Evolutionary conservation across 768 basidiomycete genomes (phyloP), one percentile per base, ranked within the genome.

Genomic region (Collybia sp.): DNA sequence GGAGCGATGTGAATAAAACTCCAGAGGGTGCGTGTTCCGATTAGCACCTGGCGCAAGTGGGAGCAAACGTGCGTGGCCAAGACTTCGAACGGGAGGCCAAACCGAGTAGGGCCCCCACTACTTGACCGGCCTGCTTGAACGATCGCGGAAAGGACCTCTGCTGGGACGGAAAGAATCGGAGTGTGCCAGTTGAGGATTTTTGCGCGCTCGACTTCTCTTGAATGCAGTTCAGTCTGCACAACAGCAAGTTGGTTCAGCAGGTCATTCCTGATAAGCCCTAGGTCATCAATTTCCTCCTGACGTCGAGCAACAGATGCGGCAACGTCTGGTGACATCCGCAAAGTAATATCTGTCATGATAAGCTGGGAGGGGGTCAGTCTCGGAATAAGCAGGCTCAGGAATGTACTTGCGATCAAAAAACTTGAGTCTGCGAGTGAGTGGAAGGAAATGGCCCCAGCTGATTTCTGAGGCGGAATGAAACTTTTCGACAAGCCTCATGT

Each of bases 1-100:
- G 59, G 51, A 18, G 54, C 40, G 16, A 74, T 53, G 13, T 54
- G 49, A 43, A 77, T 66, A 11, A 49, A 51, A 2, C 58, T 60
- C 76, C 76, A 79, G n/a, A 78, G 64, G 1, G 45, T 41, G 1
- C 63, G 64, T 3, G 68, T 69, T 12, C 45, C 48, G 30, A 75
- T 40, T 2, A 73, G 72, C 2, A 73, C 57, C 13, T 57, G 42
- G 37, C 73, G 69, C 48, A 73, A 71, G 43, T 59, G 52, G 5
- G 56, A 57, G 53, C 61, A 66, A 32, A 73, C 69, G 39, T 74
- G 71, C 9, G 69, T 67, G 8, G 69, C 54, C 3, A 63, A 38
- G 35, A 72, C 43, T 45, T 73, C 70, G 51, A 73, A 73, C 2
- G 66, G 56, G 9, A 49, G 38, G 13, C 16, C n/a, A 12, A 30